phyloP scores from a whole-genome alignment of 345 rosid species.

The Physaria fendleri region DNA sequence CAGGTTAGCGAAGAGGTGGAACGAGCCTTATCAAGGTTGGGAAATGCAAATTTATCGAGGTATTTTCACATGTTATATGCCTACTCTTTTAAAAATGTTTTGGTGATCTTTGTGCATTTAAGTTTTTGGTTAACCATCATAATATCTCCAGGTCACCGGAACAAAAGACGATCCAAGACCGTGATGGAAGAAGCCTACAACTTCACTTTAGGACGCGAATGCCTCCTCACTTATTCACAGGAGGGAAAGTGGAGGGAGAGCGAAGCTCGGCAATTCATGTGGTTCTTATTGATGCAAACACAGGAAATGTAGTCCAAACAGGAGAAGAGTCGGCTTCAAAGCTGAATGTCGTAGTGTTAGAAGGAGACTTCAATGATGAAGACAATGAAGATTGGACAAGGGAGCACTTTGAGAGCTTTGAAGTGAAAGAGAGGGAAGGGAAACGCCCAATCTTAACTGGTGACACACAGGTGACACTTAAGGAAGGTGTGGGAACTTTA shows the following conservation, averaged over 20 bases:
- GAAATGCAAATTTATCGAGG: conserved; percentile 53
- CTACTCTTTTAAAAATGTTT: neutral
- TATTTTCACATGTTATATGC: conserved; percentile 13
- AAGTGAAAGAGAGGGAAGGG: conserved; percentile 85
- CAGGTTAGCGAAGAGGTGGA: conserved; percentile 98
- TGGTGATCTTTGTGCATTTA: neutral
- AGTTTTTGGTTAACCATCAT: no score
- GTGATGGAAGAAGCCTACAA: conserved; percentile 53
- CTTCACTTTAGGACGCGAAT: conserved; percentile 77
- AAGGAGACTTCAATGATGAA: conserved; percentile 81
- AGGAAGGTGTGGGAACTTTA: conserved; percentile 82
- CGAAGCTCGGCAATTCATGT: conserved; percentile 79
- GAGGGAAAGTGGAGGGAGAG: conserved; percentile 90
- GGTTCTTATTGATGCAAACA: conserved; percentile 51
- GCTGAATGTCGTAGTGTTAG: conserved; percentile 67
- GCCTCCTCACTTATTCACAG: conserved; percentile 93
- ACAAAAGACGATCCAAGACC: conserved; percentile 51
- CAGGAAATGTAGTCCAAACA: conserved; percentile 54
- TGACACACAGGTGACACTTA: conserved; percentile 60
- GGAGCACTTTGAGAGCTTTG: conserved; percentile 67
- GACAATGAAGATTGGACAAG: conserved; percentile 56
- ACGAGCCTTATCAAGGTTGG: conserved; percentile 72
- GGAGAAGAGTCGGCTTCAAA: conserved; percentile 69
- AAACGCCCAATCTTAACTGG: conserved; percentile 84
- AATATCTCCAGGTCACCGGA: conserved; percentile 67